phyloP scores from a whole-genome alignment of 208 protist species.

The Crithidia thermophila region DNA sequence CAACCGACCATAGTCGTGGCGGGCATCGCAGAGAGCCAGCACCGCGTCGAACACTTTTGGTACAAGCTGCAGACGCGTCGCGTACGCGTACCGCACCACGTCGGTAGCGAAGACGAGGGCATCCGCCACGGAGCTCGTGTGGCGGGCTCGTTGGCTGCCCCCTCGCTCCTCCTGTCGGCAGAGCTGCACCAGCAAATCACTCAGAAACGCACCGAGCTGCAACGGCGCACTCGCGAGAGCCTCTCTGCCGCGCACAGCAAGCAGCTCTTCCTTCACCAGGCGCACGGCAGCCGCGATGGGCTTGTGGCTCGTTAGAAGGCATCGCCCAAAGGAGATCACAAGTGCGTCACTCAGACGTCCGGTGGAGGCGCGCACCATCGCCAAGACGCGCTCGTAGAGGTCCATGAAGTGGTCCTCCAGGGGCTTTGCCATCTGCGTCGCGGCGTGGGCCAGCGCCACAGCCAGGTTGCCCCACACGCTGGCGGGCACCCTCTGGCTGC shows the following conservation, averaged over 20 bases:
- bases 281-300: constrained; percentile 37
- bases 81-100: constrained; percentile 73
- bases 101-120: constrained; percentile 57
- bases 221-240: constrained; percentile 22
- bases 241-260: constrained; percentile 57
- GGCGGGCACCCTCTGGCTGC: constrained; percentile 23
- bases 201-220: constrained; percentile 75
- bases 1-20: constrained; percentile 48
- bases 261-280: constrained; percentile 71
- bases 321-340: constrained; percentile 67
- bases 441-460: constrained; percentile 44
- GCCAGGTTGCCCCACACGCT: constrained; percentile 41
- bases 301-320: constrained; percentile 49
- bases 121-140: constrained; percentile 12
- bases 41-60: constrained; percentile 66
- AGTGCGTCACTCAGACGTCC: constrained; percentile 48
- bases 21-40: constrained; percentile 54
- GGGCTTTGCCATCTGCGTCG: constrained; percentile 42
- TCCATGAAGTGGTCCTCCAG: constrained; percentile 63
- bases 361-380: constrained; percentile 44
- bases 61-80: constrained; percentile 41
- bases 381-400: constrained; percentile 60
- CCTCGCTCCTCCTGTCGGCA: constrained; percentile 25
- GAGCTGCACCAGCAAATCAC: constrained; percentile 69
- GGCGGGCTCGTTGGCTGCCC: background rate